Evolutionary conservation across 495 filamentous ascomycete species (phyloP), one percentile per base, ranked within the genome.

Genomic region (Xylaria cubensis): DNA sequence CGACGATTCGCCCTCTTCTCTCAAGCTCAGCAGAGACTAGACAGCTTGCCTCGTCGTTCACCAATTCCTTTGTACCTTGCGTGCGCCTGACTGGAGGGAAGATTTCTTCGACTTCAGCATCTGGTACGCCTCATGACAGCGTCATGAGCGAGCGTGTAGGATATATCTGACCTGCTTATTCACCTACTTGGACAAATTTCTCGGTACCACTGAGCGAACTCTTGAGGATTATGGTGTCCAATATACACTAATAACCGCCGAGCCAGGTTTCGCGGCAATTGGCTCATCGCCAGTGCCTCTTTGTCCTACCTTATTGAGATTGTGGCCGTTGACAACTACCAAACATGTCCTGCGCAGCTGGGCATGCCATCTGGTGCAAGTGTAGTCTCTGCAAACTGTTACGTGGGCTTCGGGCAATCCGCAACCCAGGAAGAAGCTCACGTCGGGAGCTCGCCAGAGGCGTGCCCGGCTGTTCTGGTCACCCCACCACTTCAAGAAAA

Each of bases 361-460:
- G 75, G 73, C n/a, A 24, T 77, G 13, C 69, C 72, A 9, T 39
- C 46, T 0, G 68, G 77, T 13, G 76, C 76, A 8, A 66, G 53
- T 3, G 75, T 76, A 10, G 58, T 76, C 55, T 67, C 76, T n/a
- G 70, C 72, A 13, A 77, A 80, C 63, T 71, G 72, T 55, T 55
- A 61, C 48, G 62, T 80, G 19, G 75, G 73, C 24, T 77, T 74
- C 65, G 73, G 75, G 3, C 71, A 76, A 62, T 75, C 75, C n/a
- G 78, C 75, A 7, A 80, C 73, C 3, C 73, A 80, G 71, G 76
- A 79, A 69, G 78, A 79, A 39, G 50, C 76, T 10, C 69, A 74
- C 12, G 73, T 77, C 7, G 76, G 71, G 10, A 70, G 64, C 36
- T 77, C 73, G 9, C 78, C 75, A 17, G 78, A 78, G 61, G 65